Conservation (phyloP, 495 filamentous ascomycete species). For the Podospora comata region DNA sequence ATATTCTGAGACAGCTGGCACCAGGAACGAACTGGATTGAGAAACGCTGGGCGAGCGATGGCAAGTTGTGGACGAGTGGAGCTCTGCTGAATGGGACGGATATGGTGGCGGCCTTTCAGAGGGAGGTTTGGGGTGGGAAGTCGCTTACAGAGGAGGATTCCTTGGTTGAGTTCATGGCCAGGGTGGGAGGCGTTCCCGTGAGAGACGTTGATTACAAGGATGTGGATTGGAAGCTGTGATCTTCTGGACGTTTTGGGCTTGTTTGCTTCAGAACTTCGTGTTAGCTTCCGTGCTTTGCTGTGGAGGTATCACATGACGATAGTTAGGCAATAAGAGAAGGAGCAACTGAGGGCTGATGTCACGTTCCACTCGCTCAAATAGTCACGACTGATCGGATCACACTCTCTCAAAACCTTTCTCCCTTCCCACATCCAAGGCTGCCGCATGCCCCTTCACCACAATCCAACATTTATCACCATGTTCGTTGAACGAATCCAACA, state of each 20-base stretch:
- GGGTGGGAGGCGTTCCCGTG: constrained; percentile 14
- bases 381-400: not conserved
- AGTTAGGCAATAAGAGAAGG: not conserved
- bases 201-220: constrained; percentile 23
- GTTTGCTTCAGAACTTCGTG: not conserved
- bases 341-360: not conserved
- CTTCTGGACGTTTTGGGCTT: too few species aligned
- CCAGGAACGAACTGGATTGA: constrained; percentile 30
- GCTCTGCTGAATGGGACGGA: constrained; percentile 34
- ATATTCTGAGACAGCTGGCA: constrained; percentile 6
- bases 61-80: constrained; percentile 35
- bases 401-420: not conserved
- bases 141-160: not conserved
- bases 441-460: not conserved
- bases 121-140: constrained; percentile 21
- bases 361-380: not conserved
- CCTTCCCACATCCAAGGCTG: not conserved
- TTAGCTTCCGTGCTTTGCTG: not conserved
- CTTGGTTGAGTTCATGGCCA: constrained; percentile 3
- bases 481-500: not conserved
- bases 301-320: not conserved
- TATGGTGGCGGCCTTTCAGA: constrained; percentile 30
- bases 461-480: not conserved
- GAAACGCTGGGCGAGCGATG: constrained; percentile 31
- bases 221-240: constrained; percentile 9